A percentile compares a stretch with the other conserved stretches of the same genome.
Evolutionary conservation across 106 monocot genomes (phyloP).

Genomic region (Dactylorhiza incarnata): DNA sequence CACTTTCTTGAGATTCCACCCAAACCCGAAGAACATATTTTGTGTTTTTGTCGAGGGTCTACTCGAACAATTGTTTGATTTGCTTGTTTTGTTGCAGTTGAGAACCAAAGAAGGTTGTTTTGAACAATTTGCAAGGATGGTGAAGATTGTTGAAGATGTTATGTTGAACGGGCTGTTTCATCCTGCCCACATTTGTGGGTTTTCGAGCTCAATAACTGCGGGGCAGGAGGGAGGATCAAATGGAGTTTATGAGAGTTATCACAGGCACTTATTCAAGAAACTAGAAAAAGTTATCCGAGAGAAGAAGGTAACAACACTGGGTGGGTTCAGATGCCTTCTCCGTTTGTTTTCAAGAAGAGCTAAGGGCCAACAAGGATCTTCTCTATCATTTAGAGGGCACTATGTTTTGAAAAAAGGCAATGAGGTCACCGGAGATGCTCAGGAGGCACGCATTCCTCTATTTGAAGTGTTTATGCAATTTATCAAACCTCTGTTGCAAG

Average conservation of each 20-base stretch:
- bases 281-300: slow-evolving; percentile 41
- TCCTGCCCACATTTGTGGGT: slow-evolving; percentile 68
- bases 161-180: slow-evolving; percentile 80
- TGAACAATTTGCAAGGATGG: slow-evolving; percentile 16
- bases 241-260: slow-evolving; percentile 49
- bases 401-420: slow-evolving; percentile 10
- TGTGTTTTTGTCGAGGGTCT: slow-evolving; percentile 65
- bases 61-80: slow-evolving; percentile 55
- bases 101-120: slow-evolving; percentile 12
- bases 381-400: slow-evolving; percentile 17
- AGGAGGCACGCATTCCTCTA: slow-evolving; percentile 32
- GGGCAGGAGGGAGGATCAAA: slow-evolving; percentile 16
- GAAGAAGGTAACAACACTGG: slow-evolving; percentile 44
- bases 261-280: slow-evolving; percentile 52
- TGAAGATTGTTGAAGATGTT: slow-evolving; percentile 50
- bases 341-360: slow-evolving; percentile 42
- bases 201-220: slow-evolving; percentile 31
- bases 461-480: slow-evolving; percentile 82
- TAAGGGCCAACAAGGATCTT: slow-evolving; percentile 24
- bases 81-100: slow-evolving; percentile 48
- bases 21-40: slow-evolving; percentile 67
- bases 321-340: slow-evolving; percentile 62
- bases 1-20: slow-evolving; percentile 60
- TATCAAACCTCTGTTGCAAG: slow-evolving; percentile 63
- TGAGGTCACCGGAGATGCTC: slow-evolving; percentile 29